Conservation (phyloP, 139 green algal genomes). For the Micromonas commoda region DNA sequence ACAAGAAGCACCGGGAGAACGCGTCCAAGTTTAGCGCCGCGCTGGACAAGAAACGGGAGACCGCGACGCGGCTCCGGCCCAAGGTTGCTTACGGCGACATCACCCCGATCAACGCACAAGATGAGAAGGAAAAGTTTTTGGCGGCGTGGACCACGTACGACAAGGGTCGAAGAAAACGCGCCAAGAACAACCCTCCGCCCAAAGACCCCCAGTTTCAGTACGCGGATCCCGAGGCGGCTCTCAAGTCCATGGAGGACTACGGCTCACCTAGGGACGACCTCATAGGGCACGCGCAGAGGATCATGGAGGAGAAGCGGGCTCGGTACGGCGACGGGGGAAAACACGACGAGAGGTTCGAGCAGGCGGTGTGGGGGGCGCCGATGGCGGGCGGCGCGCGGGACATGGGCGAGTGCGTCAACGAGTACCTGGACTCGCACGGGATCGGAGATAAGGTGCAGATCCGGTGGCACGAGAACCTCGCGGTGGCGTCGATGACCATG, state of each 20-base stretch:
- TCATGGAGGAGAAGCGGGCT: background rate
- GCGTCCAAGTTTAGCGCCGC: background rate
- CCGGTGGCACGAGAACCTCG: background rate
- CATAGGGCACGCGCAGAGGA: background rate
- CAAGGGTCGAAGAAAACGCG: too few species aligned
- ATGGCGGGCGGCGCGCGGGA: background rate
- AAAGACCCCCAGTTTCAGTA: background rate
- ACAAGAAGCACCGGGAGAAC: background rate
- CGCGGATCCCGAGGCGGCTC: background rate
- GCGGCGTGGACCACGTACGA: background rate
- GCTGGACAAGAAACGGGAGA: background rate
- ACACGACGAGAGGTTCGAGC: too few species aligned
- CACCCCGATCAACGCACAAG: background rate
- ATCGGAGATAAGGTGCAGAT: background rate
- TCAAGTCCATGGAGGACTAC: background rate
- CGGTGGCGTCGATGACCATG: background rate
- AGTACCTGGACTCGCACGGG: background rate
- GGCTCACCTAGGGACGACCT: background rate
- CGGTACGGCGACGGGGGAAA: background rate
- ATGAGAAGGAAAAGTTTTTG: background rate
- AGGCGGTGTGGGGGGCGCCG: background rate
- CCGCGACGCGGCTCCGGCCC: background rate
- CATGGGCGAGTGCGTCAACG: background rate
- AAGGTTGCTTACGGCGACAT: background rate
- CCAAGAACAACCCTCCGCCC: background rate